phyloP scores from a whole-genome alignment of 371 early-diverging fungal genomes.

The Mucor lusitanicus region DNA sequence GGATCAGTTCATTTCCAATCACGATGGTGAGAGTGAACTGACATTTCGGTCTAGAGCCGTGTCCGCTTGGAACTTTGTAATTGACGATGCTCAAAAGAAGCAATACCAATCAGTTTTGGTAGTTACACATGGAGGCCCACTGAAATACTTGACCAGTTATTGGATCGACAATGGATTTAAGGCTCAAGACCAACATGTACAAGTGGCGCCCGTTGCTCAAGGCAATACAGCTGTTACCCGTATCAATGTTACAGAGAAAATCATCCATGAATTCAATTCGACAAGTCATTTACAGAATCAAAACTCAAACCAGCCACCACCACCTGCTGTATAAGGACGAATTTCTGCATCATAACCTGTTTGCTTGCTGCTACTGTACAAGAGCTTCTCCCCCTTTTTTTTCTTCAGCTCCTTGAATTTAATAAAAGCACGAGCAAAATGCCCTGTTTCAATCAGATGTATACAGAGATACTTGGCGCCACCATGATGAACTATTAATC shows the following conservation, averaged over 20 bases:
- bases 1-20: slow-evolving; percentile 14
- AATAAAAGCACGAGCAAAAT: not conserved
- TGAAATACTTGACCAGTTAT: slow-evolving; percentile 18
- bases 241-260: slow-evolving; percentile 6
- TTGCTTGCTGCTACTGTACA: no score
- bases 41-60: slow-evolving; percentile 24
- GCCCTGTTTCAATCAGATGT: not conserved
- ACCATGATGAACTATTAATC: not conserved
- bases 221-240: slow-evolving; percentile 45
- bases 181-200: not conserved
- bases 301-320: slow-evolving; percentile 8
- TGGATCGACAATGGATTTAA: slow-evolving; percentile 25
- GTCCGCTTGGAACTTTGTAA: slow-evolving; percentile 24
- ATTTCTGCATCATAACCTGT: not conserved
- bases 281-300: slow-evolving; percentile 18
- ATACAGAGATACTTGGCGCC: not conserved
- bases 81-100: slow-evolving; percentile 18
- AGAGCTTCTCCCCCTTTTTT: no score
- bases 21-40: slow-evolving; percentile 31
- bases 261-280: slow-evolving; percentile 27
- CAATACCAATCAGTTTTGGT: slow-evolving; percentile 28
- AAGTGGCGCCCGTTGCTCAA: slow-evolving; percentile 15
- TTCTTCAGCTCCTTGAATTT: not conserved
- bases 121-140: slow-evolving; percentile 47
- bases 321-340: slow-evolving; percentile 17